phyloP scores from a whole-genome alignment of 306 rosid genomes.

The Fragaria vesca region DNA sequence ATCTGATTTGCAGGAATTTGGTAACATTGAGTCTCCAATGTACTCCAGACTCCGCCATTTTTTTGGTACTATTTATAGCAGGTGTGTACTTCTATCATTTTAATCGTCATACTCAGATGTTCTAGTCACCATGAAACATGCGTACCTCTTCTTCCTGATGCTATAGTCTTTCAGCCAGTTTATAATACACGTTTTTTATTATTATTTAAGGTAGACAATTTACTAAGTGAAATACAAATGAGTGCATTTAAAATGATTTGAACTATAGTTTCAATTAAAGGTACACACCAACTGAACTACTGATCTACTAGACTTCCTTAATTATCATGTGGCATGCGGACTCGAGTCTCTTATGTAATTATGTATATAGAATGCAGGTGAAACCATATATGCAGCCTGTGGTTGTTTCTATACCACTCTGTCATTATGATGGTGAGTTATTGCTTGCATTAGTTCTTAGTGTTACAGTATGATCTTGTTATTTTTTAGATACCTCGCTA shows the following conservation, averaged over 20 bases:
- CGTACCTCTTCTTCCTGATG: not conserved
- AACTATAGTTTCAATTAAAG: not conserved
- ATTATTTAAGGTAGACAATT: not conserved
- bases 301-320: not conserved
- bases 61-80: constrained; percentile 67
- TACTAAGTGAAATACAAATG: not conserved
- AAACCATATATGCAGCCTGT: constrained; percentile 60
- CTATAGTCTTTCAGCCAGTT: not conserved
- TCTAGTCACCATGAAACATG: not conserved
- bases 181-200: not conserved
- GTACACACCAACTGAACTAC: not conserved
- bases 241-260: not conserved
- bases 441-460: not conserved
- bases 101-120: not conserved
- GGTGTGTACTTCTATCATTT: constrained; percentile 39
- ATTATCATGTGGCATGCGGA: not conserved
- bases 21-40: constrained; percentile 86
- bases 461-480: not conserved
- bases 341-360: constrained; percentile 11
- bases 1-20: constrained; percentile 71
- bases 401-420: constrained; percentile 74
- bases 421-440: constrained; percentile 82
- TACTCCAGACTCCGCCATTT: constrained; percentile 71
- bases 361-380: constrained; percentile 75
- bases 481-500: not conserved